Conservation (phyloP, 2,329 filamentous ascomycete species). For the Tolypocladium amazonense region DNA sequence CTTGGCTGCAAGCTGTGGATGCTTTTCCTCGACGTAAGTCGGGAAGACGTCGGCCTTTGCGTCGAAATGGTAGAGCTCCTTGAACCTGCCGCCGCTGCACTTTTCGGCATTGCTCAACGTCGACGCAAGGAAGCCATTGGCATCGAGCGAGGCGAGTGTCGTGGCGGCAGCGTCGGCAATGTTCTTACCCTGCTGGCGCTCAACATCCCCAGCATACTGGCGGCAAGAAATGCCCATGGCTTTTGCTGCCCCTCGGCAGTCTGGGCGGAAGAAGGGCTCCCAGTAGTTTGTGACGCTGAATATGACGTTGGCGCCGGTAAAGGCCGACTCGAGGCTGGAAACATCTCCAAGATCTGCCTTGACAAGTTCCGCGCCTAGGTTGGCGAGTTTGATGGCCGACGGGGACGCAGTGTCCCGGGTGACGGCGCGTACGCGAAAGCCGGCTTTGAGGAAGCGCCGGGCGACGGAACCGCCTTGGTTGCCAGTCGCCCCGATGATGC, state of each 20-base stretch:
- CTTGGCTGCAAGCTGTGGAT: constrained; percentile 34
- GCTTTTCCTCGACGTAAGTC: constrained; percentile 28
- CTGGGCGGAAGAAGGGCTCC: constrained; percentile 35
- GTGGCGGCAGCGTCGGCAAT: constrained; percentile 41
- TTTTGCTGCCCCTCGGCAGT: constrained; percentile 26
- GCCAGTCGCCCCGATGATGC: constrained; percentile 36
- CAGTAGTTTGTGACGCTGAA: constrained; percentile 48
- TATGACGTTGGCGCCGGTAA: constrained; percentile 35
- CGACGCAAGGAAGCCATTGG: constrained; percentile 39
- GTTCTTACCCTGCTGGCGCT: constrained; percentile 41
- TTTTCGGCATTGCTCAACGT: constrained; percentile 37
- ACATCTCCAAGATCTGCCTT: constrained; percentile 31
- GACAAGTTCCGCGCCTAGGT: constrained; percentile 31
- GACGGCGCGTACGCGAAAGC: constrained; percentile 34
- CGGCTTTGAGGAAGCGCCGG: constrained; percentile 29
- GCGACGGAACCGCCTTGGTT: constrained; percentile 44
- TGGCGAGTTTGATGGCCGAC: constrained; percentile 27
- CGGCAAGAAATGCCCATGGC: constrained; percentile 29
- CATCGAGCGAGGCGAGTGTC: constrained; percentile 26
- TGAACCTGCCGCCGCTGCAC: constrained; percentile 32
- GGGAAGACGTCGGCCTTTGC: constrained; percentile 41
- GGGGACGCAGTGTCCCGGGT: constrained; percentile 32
- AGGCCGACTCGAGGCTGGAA: constrained; percentile 25
- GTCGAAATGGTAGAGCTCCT: constrained; percentile 43
- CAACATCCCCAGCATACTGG: constrained; percentile 34